Base-by-base conservation (phyloP, 2,329 filamentous ascomycete genomes). In the Cladophialophora psammophila region DNA sequence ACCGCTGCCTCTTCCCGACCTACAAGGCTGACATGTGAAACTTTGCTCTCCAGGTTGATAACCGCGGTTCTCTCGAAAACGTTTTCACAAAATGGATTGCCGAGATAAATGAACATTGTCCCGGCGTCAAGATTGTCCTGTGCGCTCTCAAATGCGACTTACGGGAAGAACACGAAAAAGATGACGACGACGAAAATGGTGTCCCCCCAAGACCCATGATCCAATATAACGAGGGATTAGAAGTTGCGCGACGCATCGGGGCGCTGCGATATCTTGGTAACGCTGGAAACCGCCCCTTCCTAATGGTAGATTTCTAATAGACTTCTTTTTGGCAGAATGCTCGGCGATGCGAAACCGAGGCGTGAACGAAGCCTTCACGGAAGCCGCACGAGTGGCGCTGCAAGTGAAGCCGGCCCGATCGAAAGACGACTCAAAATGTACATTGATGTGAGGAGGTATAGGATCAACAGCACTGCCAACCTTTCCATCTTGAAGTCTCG, bases 51-150 rank as follows among this genome's bases (percentile, higher is more conserved):
- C 68, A 87, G 86, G 86, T 98, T 78, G 95, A 99, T 81, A 97
- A 92, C 78, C 93, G 91, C 73, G 94, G 97, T 80, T 97, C 94
- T 2, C 88, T 99, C 69, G 95, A 99, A 80, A 99, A 99, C 86
- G 93, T 99, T 69, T 93, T 97, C 80, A 94, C 92, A 74, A 99
- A 99, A 82, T 99, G 95, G 95, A 92, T 97, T 5, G 91, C 92
- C 69, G 95, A 99, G 81, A 99, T 99, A 72, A 92, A 94, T 70
- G 95, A 99, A 81, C 97, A 99, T 82, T 98, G 95, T 81, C 93
- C 93, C 1, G 92, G 91, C 66, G 95, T 97, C 71, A 96, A 96
- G 80, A 88, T 99, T 54, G 95, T 99, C 18, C 86, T 99, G 7
- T 94, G 97, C 4, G 95, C 95, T 31, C 86, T 99, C 73, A 99